phyloP scores from a whole-genome alignment of 805 yeast genomes.

The Saccharomyces kudriavzevii region DNA sequence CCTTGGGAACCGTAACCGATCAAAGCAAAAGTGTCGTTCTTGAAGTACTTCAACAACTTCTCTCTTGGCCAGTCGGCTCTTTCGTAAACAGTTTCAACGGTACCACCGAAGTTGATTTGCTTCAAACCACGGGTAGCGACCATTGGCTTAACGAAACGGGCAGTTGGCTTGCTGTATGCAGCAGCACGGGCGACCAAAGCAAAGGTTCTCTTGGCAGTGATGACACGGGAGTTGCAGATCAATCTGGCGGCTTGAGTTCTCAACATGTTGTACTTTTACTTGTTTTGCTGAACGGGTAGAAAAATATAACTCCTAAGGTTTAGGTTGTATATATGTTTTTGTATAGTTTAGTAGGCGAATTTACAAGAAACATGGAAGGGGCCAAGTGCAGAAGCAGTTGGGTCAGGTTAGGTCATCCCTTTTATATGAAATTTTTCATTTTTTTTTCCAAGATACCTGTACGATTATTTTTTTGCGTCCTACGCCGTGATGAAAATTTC shows the following conservation, averaged over 20 bases:
- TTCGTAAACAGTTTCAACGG: conserved; percentile 92
- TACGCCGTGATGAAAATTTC: neutral
- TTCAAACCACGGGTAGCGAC: conserved; percentile 81
- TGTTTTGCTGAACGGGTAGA: neutral
- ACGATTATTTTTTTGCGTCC: neutral
- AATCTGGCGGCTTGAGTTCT: conserved; percentile 40
- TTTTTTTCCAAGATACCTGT: neutral
- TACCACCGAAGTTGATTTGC: conserved; percentile 95
- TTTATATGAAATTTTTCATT: neutral
- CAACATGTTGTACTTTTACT: conserved; percentile 17
- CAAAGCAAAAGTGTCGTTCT: conserved; percentile 93
- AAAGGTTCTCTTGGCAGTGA: conserved; percentile 60
- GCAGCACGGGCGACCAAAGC: conserved; percentile 39
- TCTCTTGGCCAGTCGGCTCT: conserved; percentile 99
- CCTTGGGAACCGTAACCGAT: conserved; percentile 99
- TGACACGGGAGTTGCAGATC: conserved; percentile 34
- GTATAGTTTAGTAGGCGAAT: neutral
- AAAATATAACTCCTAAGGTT: neutral
- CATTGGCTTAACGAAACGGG: conserved; percentile 39
- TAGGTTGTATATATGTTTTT: neutral
- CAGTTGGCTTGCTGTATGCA: conserved; percentile 50
- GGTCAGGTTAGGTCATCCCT: neutral
- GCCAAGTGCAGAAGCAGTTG: neutral
- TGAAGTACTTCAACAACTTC: conserved; percentile 91
- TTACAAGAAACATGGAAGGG: neutral